Percentiles rank a stretch among this genome's conserved stretches.
phyloP scores from a whole-genome alignment of 2,329 filamentous ascomycete species.

The Ceratocystis colombiana region DNA sequence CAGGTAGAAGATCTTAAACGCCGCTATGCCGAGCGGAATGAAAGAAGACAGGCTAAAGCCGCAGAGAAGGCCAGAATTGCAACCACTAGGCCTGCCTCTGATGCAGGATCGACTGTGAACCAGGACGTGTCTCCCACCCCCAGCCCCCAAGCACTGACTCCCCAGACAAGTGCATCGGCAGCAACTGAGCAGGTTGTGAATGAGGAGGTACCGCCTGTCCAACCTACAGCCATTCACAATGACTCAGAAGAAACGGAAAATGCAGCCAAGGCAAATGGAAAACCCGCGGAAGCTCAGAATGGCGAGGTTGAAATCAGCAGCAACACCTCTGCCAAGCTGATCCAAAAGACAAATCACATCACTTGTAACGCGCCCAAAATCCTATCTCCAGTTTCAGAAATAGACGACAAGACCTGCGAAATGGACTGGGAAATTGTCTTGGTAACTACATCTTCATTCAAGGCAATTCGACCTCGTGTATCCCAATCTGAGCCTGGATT shows the following conservation, averaged over 20 bases:
- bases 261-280: neutral
- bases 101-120: neutral
- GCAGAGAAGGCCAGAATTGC: neutral
- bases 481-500: slow-evolving; percentile 13
- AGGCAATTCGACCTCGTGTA: slow-evolving; percentile 18
- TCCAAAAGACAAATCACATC: neutral
- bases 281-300: neutral
- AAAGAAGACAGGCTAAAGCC: neutral
- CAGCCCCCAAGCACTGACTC: neutral
- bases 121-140: neutral
- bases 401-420: neutral
- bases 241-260: neutral
- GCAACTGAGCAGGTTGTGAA: neutral
- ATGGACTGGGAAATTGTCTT: slow-evolving; percentile 25
- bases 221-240: neutral
- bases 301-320: neutral
- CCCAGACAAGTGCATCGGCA: neutral
- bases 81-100: neutral
- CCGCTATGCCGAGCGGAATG: neutral
- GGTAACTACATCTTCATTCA: slow-evolving; percentile 22
- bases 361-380: neutral
- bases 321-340: neutral
- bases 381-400: neutral
- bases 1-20: slow-evolving; percentile 5
- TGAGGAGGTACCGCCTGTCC: neutral